phyloP scores from a whole-genome alignment of 169 alveolate genomes.

The Plasmodium yoelii region DNA sequence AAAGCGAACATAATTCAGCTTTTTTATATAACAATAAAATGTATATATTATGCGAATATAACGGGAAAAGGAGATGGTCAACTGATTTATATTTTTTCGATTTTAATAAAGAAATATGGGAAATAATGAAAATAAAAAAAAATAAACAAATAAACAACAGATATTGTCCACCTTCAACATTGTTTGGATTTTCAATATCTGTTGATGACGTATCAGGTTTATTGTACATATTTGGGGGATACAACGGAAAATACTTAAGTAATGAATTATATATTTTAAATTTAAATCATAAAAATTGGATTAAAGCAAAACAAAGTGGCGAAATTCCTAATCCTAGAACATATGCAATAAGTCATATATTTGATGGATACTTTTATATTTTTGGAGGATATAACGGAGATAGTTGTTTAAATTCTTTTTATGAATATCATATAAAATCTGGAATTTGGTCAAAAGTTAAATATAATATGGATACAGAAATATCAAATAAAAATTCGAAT shows the following conservation, averaged over 20 bases:
- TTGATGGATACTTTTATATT: slow-evolving; percentile 38
- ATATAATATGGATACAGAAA: slow-evolving; percentile 9
- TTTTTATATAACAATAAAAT: slow-evolving; percentile 47
- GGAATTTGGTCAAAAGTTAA: slow-evolving; percentile 48
- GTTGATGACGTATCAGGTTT: slow-evolving; percentile 17
- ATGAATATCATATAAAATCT: slow-evolving; percentile 36
- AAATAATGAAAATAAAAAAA: slow-evolving; percentile 12
- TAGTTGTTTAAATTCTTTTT: slow-evolving; percentile 13
- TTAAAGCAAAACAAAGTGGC: slow-evolving; percentile 30
- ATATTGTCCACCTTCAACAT: slow-evolving; percentile 12
- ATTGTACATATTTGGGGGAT: slow-evolving; percentile 37
- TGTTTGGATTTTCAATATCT: slow-evolving; percentile 41
- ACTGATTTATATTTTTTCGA: slow-evolving; percentile 41
- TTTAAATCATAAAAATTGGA: slow-evolving; percentile 29
- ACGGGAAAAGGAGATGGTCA: slow-evolving; percentile 40
- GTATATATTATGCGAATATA: slow-evolving; percentile 45
- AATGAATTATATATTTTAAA: slow-evolving; percentile 37
- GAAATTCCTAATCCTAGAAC: slow-evolving; percentile 39
- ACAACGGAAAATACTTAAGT: slow-evolving; percentile 19
- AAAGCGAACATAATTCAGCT: slow-evolving; percentile 49
- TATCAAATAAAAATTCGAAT: not conserved
- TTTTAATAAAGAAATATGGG: slow-evolving; percentile 27
- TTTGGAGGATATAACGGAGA: slow-evolving; percentile 63
- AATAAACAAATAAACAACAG: not conserved
- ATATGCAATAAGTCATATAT: slow-evolving; percentile 28